phyloP scores from a whole-genome alignment of 2,329 filamentous ascomycete species.

The Xylaria polymorpha region DNA sequence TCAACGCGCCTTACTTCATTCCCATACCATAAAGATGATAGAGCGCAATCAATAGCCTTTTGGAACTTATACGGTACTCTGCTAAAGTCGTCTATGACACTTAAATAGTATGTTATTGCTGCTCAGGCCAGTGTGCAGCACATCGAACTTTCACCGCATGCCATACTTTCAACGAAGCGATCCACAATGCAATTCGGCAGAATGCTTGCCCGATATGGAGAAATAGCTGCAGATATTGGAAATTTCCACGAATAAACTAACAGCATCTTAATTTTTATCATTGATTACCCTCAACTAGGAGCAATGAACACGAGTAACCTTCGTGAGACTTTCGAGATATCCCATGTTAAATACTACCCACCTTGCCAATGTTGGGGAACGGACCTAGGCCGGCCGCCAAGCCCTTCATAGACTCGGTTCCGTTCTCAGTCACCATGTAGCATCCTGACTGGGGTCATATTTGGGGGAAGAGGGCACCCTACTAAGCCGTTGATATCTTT shows the following conservation, averaged over 20 bases:
- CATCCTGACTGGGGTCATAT: not conserved
- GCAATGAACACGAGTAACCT: not conserved
- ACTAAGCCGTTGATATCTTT: not conserved
- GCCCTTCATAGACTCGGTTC: slow-evolving; percentile 3
- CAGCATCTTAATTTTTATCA: not conserved
- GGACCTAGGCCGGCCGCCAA: slow-evolving; percentile 24
- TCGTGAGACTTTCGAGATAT: not conserved
- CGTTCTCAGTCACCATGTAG: not conserved
- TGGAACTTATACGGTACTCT: not conserved
- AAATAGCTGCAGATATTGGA: slow-evolving; percentile 7
- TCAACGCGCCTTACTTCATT: too few relatives aligned
- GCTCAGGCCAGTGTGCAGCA: not conserved
- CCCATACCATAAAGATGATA: not conserved
- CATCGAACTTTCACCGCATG: not conserved
- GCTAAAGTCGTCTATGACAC: not conserved
- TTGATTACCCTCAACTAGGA: not conserved
- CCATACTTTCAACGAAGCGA: not conserved
- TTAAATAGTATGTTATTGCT: not conserved
- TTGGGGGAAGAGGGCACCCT: not conserved
- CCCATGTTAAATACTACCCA: slow-evolving; percentile 1
- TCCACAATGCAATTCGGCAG: slow-evolving; percentile 18
- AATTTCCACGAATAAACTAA: slow-evolving; percentile 30
- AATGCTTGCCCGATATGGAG: slow-evolving; percentile 30
- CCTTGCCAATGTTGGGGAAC: slow-evolving; percentile 21
- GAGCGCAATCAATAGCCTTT: not conserved